phyloP scores from a whole-genome alignment of 148 eudicot species.

The Fagopyrum esculentum region DNA sequence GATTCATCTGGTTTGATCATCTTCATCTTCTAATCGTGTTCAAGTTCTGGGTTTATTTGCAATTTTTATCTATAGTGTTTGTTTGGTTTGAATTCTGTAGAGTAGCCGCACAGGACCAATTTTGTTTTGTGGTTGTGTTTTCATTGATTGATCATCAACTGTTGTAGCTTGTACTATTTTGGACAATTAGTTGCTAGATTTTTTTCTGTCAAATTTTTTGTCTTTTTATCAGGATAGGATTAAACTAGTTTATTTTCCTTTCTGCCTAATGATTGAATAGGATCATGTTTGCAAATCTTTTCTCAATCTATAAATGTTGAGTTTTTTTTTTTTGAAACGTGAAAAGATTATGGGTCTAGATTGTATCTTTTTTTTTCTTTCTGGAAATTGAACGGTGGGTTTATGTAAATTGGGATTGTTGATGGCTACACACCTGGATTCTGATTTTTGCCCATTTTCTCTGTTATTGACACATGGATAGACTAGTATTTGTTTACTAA shows the following conservation, averaged over 20 bases:
- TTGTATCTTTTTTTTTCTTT: neutral
- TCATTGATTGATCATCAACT: too few relatives aligned
- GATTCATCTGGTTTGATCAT: neutral
- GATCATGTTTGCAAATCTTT: neutral
- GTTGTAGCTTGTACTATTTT: too few relatives aligned
- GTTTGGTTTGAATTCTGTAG: neutral
- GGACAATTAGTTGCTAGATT: too few relatives aligned
- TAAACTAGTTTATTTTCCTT: too few relatives aligned
- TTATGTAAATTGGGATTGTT: neutral
- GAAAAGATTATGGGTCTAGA: neutral
- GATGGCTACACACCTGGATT: neutral
- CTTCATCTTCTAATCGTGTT: neutral
- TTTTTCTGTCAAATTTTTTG: too few relatives aligned
- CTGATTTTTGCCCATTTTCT: too few relatives aligned
- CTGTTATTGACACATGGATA: too few relatives aligned
- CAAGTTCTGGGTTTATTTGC: too few relatives aligned
- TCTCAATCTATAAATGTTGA: neutral
- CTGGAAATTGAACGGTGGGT: neutral
- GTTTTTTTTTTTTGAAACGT: neutral
- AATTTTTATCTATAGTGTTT: too few relatives aligned
- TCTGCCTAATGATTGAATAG: neutral
- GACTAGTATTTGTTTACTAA: too few relatives aligned
- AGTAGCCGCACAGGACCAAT: neutral
- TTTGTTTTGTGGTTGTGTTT: too few relatives aligned
- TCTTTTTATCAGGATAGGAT: too few relatives aligned